Evolutionary conservation across 371 early-diverging fungal genomes (phyloP).

Genomic region (Mucor saturninus): DNA sequence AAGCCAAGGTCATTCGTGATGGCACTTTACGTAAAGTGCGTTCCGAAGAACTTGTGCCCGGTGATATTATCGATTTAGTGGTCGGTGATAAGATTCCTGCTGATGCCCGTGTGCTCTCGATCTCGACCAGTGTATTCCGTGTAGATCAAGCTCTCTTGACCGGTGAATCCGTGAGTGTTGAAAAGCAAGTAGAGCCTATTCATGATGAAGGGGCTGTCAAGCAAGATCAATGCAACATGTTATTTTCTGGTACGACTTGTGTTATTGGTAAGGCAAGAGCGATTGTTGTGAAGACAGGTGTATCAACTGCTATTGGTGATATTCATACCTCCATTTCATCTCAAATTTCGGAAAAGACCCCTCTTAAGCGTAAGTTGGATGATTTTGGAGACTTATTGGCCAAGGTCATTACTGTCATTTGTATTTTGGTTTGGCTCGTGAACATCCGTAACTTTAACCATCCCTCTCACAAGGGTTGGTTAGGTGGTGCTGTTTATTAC

Average conservation of each 20-base stretch:
- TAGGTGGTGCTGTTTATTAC: slow-evolving; percentile 91
- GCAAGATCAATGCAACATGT: slow-evolving; percentile 94
- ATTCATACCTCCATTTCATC: slow-evolving; percentile 88
- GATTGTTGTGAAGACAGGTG: slow-evolving; percentile 88
- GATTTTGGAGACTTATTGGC: slow-evolving; percentile 97
- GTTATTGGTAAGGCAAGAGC: slow-evolving; percentile 89
- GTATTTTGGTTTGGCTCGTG: slow-evolving; percentile 95
- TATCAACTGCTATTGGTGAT: slow-evolving; percentile 90
- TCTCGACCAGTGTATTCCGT: slow-evolving; percentile 82
- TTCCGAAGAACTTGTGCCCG: slow-evolving; percentile 89
- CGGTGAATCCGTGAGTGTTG: slow-evolving; percentile 93
- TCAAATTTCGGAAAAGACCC: slow-evolving; percentile 91
- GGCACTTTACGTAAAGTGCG: slow-evolving; percentile 71
- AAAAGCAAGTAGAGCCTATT: slow-evolving; percentile 73
- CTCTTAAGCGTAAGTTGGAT: slow-evolving; percentile 92
- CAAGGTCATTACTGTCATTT: slow-evolving; percentile 92
- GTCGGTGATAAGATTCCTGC: slow-evolving; percentile 97
- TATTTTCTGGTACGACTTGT: slow-evolving; percentile 94
- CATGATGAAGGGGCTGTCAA: slow-evolving; percentile 79
- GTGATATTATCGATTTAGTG: slow-evolving; percentile 89
- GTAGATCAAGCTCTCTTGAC: slow-evolving; percentile 96
- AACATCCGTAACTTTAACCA: slow-evolving; percentile 95
- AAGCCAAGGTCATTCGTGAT: slow-evolving; percentile 73
- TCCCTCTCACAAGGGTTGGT: slow-evolving; percentile 87
- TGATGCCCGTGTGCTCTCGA: slow-evolving; percentile 83